phyloP scores from a whole-genome alignment of 257 asterid species.

The Capsicum rhomboideum region DNA sequence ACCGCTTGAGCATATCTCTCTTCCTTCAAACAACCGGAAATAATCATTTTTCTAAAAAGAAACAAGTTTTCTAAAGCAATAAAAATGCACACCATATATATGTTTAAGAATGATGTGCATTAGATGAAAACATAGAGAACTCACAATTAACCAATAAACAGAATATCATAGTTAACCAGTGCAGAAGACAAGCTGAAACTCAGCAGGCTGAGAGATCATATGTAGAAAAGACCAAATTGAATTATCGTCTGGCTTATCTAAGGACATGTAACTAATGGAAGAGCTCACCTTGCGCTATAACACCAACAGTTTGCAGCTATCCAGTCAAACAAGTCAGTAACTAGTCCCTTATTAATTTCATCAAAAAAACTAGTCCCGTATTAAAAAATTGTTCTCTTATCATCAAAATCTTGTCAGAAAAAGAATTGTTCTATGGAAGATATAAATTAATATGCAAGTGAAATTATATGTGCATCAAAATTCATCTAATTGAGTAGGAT shows the following conservation, averaged over 20 bases:
- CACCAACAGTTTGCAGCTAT: conserved; percentile 1
- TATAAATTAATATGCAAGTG: neutral
- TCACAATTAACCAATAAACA: neutral
- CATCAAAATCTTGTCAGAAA: neutral
- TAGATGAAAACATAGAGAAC: neutral
- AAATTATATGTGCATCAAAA: neutral
- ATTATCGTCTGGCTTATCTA: neutral
- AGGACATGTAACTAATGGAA: neutral
- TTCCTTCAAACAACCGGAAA: conserved; percentile 36
- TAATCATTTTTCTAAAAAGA: neutral
- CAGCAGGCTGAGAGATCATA: neutral
- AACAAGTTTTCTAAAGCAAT: neutral
- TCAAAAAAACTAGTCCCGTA: neutral
- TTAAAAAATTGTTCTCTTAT: neutral
- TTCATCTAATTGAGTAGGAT: neutral
- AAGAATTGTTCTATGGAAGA: neutral
- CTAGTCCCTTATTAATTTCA: neutral
- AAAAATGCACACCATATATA: neutral
- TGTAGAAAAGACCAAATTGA: neutral
- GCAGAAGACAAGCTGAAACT: neutral
- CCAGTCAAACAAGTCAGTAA: neutral
- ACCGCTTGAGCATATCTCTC: conserved; percentile 67
- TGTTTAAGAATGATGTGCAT: neutral
- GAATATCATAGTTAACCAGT: neutral
- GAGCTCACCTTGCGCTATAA: neutral